phyloP scores from a whole-genome alignment of 345 rosid genomes.

The Lagerstroemia speciosa region DNA sequence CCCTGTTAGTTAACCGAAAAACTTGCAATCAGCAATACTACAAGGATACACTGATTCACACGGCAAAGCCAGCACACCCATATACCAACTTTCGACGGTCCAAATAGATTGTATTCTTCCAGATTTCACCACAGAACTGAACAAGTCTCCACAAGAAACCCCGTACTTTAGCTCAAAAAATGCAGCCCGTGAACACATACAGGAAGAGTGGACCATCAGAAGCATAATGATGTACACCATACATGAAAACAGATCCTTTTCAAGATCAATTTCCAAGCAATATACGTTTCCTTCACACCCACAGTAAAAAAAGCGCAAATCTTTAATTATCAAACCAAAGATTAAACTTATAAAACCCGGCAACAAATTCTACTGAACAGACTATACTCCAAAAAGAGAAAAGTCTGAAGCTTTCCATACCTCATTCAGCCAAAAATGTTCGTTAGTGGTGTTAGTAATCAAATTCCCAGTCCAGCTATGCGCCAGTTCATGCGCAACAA shows the following conservation, averaged over 20 bases:
- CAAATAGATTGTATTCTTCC: not conserved
- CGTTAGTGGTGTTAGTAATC: conserved; percentile 77
- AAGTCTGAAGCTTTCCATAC: conserved; percentile 16
- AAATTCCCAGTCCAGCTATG: conserved; percentile 95
- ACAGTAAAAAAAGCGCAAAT: not conserved
- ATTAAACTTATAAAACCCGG: no score
- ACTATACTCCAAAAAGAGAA: not conserved
- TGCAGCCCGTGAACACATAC: not conserved
- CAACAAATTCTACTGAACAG: not conserved
- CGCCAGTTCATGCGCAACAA: conserved; percentile 87
- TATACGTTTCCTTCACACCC: not conserved
- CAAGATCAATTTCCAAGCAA: not conserved
- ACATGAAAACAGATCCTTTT: no score
- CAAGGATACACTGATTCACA: not conserved
- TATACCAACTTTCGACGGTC: not conserved
- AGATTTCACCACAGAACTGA: not conserved
- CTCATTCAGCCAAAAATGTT: conserved; percentile 97
- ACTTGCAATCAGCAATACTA: not conserved
- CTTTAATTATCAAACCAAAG: not conserved
- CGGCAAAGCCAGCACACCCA: not conserved
- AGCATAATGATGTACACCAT: no score
- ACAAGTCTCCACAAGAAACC: not conserved
- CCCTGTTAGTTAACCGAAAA: conserved; percentile 30
- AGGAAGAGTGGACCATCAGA: not conserved
- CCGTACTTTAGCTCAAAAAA: not conserved